Conservation (phyloP, 768 basidiomycete genomes). For the Lepiota venenata region DNA sequence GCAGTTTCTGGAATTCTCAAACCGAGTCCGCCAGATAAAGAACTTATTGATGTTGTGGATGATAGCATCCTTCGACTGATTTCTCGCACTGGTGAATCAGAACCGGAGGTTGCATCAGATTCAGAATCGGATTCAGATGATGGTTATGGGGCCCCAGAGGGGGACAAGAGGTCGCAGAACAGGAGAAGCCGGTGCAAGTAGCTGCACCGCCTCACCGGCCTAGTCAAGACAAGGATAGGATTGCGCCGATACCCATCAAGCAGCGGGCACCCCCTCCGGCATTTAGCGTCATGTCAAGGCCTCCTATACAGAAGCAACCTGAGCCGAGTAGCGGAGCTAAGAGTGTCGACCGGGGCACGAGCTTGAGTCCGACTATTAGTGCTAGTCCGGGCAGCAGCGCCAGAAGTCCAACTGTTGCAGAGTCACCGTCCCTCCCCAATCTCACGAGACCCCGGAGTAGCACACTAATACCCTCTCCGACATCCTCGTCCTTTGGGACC, state of each 20-base stretch:
- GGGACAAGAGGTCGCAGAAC: constrained; percentile 11
- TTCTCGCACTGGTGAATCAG: constrained; percentile 32
- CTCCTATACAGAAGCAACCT: constrained; percentile 33
- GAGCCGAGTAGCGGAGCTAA: constrained; percentile 7
- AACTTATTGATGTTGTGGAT: constrained; percentile 39
- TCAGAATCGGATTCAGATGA: constrained; percentile 22
- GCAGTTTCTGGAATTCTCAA: constrained; percentile 11
- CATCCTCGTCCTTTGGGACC: constrained; percentile 19
- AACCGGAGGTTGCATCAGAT: constrained; percentile 7
- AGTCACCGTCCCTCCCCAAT: constrained; percentile 8
- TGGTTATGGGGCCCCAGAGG: constrained; percentile 17
- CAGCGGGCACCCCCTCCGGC: constrained; percentile 50
- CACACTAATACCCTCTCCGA: constrained; percentile 32
- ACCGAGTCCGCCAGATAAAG: constrained; percentile 35
- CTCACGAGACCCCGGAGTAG: constrained; percentile 31
- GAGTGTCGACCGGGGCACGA: constrained; percentile 1
- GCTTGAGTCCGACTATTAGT: constrained; percentile 1
- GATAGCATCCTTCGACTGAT: constrained; percentile 39
- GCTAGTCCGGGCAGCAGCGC: constrained; percentile 6
- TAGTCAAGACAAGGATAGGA: constrained; percentile 19
- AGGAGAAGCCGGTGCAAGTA: constrained; percentile 14
- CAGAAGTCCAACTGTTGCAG: constrained; percentile 5
- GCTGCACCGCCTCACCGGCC: constrained; percentile 10
- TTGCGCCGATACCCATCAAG: constrained; percentile 59
- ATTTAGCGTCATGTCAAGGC: constrained; percentile 62